Evolutionary conservation across 192 early-diverging fungal species (phyloP).

Genomic region (Oehlia diaphana): DNA sequence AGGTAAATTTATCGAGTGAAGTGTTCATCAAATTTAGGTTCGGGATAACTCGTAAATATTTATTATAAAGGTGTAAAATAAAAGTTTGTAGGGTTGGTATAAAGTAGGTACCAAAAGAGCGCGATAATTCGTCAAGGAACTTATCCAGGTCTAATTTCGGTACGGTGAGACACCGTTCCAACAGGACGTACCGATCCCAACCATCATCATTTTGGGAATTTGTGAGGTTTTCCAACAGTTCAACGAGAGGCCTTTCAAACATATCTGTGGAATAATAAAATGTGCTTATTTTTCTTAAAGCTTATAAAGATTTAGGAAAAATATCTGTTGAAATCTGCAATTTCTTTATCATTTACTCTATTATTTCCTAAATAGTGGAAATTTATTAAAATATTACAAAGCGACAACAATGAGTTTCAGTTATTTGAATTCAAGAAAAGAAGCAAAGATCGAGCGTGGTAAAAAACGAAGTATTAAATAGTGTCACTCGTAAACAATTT

Average conservation of each 20-base stretch:
- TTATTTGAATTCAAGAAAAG: too few relatives aligned
- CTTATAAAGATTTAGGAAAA: too few relatives aligned
- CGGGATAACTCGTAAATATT: background rate
- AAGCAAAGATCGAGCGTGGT: too few relatives aligned
- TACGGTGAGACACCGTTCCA: background rate
- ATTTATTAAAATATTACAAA: too few relatives aligned
- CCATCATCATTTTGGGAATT: background rate
- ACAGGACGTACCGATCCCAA: background rate
- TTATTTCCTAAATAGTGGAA: too few relatives aligned
- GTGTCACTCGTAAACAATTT: too few relatives aligned
- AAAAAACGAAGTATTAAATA: too few relatives aligned
- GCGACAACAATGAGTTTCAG: too few relatives aligned
- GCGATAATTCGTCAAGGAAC: background rate
- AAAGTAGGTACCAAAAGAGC: background rate
- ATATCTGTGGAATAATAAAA: too few relatives aligned
- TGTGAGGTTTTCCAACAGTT: constrained; percentile 7
- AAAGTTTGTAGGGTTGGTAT: background rate
- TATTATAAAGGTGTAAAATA: background rate
- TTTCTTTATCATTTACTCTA: too few relatives aligned
- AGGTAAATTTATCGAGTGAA: background rate
- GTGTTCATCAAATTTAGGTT: background rate
- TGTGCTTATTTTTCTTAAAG: too few relatives aligned
- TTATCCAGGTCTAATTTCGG: background rate
- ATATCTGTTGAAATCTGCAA: background rate
- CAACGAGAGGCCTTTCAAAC: background rate